These are phyloP conservation scores for Ambrosiella beaveri DNA, from an alignment of 2,329 filamentous ascomycete species.

Conservation along the genomic window DNA sequence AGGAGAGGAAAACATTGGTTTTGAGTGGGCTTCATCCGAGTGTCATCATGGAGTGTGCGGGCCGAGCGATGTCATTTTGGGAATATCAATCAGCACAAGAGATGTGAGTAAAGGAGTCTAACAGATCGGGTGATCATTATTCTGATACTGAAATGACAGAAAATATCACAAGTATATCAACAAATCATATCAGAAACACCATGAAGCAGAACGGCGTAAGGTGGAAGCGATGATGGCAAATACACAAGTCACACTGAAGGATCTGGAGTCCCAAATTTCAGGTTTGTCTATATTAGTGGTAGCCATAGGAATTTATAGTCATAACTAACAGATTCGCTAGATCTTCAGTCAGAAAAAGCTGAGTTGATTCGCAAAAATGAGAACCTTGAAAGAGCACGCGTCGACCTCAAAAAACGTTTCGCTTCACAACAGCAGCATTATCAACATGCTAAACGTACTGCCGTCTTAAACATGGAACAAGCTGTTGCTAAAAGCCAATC, in stretches of 20 bases:
- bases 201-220: slow-evolving; percentile 38
- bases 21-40: slow-evolving; percentile 68
- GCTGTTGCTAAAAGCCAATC: slow-evolving; percentile 28
- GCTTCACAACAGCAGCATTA: slow-evolving; percentile 50
- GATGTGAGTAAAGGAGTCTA: slow-evolving; percentile 38
- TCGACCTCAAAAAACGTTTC: slow-evolving; percentile 54
- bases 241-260: slow-evolving; percentile 29
- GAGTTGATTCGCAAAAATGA: slow-evolving; percentile 52
- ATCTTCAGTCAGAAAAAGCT: slow-evolving; percentile 44
- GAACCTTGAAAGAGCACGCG: slow-evolving; percentile 47
- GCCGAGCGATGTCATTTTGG: slow-evolving; percentile 67
- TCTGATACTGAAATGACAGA: neutral
- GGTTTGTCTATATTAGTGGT: slow-evolving; percentile 14
- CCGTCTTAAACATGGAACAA: slow-evolving; percentile 35
- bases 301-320: too few relatives aligned
- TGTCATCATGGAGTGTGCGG: slow-evolving; percentile 73
- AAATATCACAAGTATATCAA: slow-evolving; percentile 58
- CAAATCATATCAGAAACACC: slow-evolving; percentile 57
- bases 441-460: slow-evolving; percentile 39
- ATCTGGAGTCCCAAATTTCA: slow-evolving; percentile 49
- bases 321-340: slow-evolving; percentile 18
- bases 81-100: slow-evolving; percentile 73
- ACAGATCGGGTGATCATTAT: neutral
- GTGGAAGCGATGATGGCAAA: slow-evolving; percentile 63
- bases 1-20: slow-evolving; percentile 80